These are phyloP conservation scores for Plicaturopsis crispa DNA, from an alignment of 768 basidiomycete genomes.

Conservation along the genomic window DNA sequence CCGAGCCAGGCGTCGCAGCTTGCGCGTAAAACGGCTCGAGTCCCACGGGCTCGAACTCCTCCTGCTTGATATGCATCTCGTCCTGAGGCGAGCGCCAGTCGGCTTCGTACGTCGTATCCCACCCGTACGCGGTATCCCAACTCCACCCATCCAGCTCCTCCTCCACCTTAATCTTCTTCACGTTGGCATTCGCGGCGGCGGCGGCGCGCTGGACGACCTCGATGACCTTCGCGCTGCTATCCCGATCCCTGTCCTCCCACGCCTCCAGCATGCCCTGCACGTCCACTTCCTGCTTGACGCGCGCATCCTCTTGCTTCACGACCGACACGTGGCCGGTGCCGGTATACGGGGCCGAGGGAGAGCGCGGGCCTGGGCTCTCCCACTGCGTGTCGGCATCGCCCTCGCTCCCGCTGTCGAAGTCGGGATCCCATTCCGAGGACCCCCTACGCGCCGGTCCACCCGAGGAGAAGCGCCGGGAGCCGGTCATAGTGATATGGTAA, in stretches of 20 bases:
- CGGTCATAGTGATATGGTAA: slow-evolving; percentile 24
- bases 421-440: slow-evolving; percentile 23
- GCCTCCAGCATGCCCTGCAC: slow-evolving; percentile 59
- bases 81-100: slow-evolving; percentile 23
- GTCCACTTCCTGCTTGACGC: slow-evolving; percentile 57
- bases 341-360: slow-evolving; percentile 44
- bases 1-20: neutral
- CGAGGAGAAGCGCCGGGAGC: slow-evolving; percentile 24
- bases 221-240: slow-evolving; percentile 35
- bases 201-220: slow-evolving; percentile 32
- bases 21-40: neutral
- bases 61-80: slow-evolving; percentile 20
- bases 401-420: slow-evolving; percentile 43
- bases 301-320: slow-evolving; percentile 19
- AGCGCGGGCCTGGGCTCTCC: slow-evolving; percentile 59
- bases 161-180: slow-evolving; percentile 34
- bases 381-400: slow-evolving; percentile 52
- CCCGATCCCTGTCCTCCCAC: slow-evolving; percentile 58
- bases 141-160: slow-evolving; percentile 27
- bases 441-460: slow-evolving; percentile 8
- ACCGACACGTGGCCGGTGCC: slow-evolving; percentile 10
- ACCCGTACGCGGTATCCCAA: slow-evolving; percentile 29
- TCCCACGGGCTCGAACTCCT: slow-evolving; percentile 12
- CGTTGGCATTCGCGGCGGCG: slow-evolving; percentile 14
- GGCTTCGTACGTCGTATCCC: slow-evolving; percentile 11